Evolutionary conservation across 1,284 basidiomycete species (phyloP).

Genomic region (Sanghuangporus sanghuang): DNA sequence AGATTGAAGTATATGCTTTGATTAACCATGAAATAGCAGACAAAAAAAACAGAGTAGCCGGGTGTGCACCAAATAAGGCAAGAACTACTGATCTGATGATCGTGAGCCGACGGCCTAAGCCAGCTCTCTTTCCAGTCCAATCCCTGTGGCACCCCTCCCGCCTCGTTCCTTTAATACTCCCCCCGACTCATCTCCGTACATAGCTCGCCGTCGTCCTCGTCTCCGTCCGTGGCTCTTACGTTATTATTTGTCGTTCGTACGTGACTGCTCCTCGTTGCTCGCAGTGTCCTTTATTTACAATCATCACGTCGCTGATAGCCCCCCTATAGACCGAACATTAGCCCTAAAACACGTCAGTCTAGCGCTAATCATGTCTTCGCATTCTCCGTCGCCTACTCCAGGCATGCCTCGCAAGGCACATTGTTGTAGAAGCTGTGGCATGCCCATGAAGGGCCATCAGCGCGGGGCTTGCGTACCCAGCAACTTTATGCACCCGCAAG

Average conservation of each 20-base stretch:
- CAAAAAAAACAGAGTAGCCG: too few relatives aligned
- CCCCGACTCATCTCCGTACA: neutral
- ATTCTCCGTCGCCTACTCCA: slow-evolving; percentile 9
- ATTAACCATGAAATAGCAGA: too few relatives aligned
- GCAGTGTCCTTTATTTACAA: neutral
- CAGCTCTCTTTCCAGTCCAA: too few relatives aligned
- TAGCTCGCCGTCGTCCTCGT: neutral
- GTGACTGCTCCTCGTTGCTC: neutral
- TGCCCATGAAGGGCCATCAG: slow-evolving; percentile 19
- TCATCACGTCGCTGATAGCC: neutral
- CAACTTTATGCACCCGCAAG: neutral
- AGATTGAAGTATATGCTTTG: neutral
- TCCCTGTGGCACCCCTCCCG: too few relatives aligned
- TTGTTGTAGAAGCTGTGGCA: slow-evolving; percentile 15
- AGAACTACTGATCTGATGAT: neutral
- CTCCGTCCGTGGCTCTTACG: neutral
- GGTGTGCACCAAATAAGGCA: neutral
- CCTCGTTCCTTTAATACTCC: neutral
- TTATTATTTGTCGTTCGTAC: neutral
- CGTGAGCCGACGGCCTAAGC: too few relatives aligned
- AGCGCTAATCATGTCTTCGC: slow-evolving; percentile 1
- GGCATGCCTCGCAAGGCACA: slow-evolving; percentile 7
- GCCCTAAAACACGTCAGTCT: neutral
- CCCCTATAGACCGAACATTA: neutral
- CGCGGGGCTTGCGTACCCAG: slow-evolving; percentile 7